Evolutionary conservation across 2,329 filamentous ascomycete species (phyloP).

Genomic region (Lecanicillium sp.): DNA sequence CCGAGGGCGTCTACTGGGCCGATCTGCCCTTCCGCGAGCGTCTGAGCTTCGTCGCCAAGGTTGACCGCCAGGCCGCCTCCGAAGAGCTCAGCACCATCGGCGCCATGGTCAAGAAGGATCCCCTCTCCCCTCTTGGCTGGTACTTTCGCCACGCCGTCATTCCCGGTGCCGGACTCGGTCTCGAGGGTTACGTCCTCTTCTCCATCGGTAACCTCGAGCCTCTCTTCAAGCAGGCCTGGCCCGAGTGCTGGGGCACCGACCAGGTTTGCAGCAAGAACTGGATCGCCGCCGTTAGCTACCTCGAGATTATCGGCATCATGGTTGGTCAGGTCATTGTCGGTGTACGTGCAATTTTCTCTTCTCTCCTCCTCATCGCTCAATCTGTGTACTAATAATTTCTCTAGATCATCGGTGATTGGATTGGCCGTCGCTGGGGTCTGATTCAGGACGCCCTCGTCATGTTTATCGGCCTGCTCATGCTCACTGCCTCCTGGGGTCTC

Average conservation of each 20-base stretch:
- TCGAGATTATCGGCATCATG: constrained; percentile 94
- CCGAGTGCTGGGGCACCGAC: constrained; percentile 65
- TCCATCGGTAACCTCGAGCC: constrained; percentile 91
- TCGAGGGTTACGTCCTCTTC: constrained; percentile 95
- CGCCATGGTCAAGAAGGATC: constrained; percentile 78
- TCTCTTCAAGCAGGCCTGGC: constrained; percentile 71
- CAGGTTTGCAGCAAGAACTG: constrained; percentile 70
- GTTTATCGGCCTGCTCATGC: constrained; percentile 86
- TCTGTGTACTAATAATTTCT: constrained; percentile 15
- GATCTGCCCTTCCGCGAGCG: constrained; percentile 69
- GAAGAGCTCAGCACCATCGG: constrained; percentile 63
- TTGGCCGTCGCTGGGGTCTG: constrained; percentile 89
- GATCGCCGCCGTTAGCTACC: constrained; percentile 78
- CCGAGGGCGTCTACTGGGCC: constrained; percentile 86
- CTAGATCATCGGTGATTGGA: constrained; percentile 58
- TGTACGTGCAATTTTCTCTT: constrained; percentile 37
- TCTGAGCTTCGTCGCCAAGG: constrained; percentile 66
- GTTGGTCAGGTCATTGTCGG: constrained; percentile 86
- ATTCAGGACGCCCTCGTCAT: constrained; percentile 94
- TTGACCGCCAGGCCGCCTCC: constrained; percentile 64
- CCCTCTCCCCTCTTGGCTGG: constrained; percentile 73
- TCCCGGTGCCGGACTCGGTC: constrained; percentile 82
- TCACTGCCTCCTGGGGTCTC: constrained; percentile 84
- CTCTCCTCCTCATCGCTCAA: background rate
- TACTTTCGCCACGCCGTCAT: constrained; percentile 90